Evolutionary conservation across 192 early-diverging fungal species (phyloP).

Genomic region (Mortierella alpina): DNA sequence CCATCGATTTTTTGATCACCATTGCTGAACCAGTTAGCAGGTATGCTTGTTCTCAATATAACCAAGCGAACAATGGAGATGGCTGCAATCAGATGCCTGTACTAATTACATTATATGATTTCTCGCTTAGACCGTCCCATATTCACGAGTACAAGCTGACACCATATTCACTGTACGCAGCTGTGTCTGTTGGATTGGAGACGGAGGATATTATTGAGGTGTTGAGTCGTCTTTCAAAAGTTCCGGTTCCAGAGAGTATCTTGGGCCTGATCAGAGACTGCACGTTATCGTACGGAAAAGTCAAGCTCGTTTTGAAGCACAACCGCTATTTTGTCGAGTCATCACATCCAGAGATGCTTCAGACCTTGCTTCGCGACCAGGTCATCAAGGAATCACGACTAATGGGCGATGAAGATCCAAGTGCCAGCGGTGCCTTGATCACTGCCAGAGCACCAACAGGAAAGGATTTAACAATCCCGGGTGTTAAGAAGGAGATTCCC

Average conservation of each 20-base stretch:
- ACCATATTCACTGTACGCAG: constrained; percentile 95
- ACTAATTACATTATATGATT: not conserved
- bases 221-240: constrained; percentile 90
- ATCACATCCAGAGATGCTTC: constrained; percentile 81
- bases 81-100: not conserved
- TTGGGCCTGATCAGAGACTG: constrained; percentile 80
- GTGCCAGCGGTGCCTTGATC: constrained; percentile 54
- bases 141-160: constrained; percentile 97
- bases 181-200: constrained; percentile 96
- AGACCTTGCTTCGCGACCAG: constrained; percentile 80
- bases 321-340: constrained; percentile 96
- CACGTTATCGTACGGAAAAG: constrained; percentile 93
- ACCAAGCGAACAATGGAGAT: constrained; percentile 2
- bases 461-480: constrained; percentile 75
- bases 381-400: constrained; percentile 77
- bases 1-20: constrained; percentile 94
- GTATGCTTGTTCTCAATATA: constrained; percentile 38
- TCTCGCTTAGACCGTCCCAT: constrained; percentile 63
- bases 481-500: constrained; percentile 57
- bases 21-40: constrained; percentile 95
- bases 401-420: constrained; percentile 61
- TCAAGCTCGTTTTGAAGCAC: constrained; percentile 95
- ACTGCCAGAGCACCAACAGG: constrained; percentile 70
- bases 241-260: constrained; percentile 80
- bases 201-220: constrained; percentile 93